Conservation (phyloP, 176 grass and related monocot species). For the Phragmites australis region DNA sequence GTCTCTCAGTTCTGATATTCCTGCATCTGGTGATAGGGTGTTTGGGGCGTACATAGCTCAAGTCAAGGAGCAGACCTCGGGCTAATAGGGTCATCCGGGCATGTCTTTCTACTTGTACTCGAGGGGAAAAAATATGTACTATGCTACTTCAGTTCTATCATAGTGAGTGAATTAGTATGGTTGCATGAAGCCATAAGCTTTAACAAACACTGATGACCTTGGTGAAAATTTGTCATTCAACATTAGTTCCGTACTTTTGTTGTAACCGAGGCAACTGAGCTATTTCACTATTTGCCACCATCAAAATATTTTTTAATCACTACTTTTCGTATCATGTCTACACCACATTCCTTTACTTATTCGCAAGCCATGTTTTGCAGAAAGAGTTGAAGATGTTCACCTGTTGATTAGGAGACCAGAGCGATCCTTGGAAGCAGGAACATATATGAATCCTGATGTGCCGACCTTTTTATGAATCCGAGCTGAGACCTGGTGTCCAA, state of each 20-base stretch:
- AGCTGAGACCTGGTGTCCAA: no score
- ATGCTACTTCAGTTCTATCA: no score
- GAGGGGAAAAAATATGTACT: no score
- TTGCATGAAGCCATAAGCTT: no score
- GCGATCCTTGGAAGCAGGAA: constrained; percentile 85
- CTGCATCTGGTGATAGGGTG: constrained; percentile 62
- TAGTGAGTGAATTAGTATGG: neutral
- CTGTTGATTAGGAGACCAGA: constrained; percentile 86
- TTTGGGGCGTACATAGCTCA: constrained; percentile 78
- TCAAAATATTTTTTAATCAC: no score
- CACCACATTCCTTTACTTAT: neutral
- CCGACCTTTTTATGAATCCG: neutral
- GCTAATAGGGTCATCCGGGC: constrained; percentile 44
- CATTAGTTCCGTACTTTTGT: no score
- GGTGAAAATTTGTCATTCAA: no score
- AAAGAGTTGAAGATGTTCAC: constrained; percentile 79
- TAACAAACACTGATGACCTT: no score
- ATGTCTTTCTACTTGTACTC: no score
- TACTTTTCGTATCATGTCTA: no score
- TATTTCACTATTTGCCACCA: no score
- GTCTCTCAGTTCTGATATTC: constrained; percentile 71
- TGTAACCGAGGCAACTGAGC: no score
- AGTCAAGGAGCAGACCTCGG: constrained; percentile 46
- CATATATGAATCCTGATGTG: constrained; percentile 73
- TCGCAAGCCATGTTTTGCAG: constrained; percentile 4